Conservation (phyloP, 352 stramenopile species). For the Pythium pyrilobum region DNA sequence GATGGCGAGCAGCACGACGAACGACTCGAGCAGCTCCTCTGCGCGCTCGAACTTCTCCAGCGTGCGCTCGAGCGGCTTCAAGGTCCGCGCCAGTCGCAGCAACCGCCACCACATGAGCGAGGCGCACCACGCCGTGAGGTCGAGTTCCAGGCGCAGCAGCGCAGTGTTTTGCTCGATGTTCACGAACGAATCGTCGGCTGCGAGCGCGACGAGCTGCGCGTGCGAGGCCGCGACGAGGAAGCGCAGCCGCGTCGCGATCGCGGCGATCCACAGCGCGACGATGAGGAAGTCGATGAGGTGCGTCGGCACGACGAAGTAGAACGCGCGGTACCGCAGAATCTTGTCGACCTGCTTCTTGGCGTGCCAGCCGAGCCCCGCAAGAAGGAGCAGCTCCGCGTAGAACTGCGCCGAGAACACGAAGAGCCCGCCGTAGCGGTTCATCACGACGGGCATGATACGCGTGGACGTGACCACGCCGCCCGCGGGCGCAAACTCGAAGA, state of each 20-base stretch:
- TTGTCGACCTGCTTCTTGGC: constrained; percentile 41
- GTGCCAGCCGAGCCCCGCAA: constrained; percentile 43
- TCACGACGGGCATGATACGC: constrained; percentile 29
- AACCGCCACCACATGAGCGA: constrained; percentile 64
- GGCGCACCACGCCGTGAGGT: constrained; percentile 29
- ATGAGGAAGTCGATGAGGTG: constrained; percentile 55
- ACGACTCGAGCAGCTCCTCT: constrained; percentile 37
- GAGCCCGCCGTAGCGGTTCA: constrained; percentile 45
- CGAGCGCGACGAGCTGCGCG: constrained; percentile 29
- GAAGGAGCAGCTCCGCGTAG: constrained; percentile 42
- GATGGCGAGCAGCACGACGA: constrained; percentile 28
- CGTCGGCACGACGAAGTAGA: constrained; percentile 51
- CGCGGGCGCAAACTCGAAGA: constrained; percentile 49
- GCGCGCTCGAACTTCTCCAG: constrained; percentile 40
- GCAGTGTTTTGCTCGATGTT: constrained; percentile 25
- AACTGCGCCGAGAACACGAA: constrained; percentile 40
- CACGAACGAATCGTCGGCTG: constrained; percentile 28
- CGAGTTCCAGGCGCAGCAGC: constrained; percentile 29
- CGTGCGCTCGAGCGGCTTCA: constrained; percentile 37
- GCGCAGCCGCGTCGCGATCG: constrained; percentile 30
- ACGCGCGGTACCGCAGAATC: constrained; percentile 45
- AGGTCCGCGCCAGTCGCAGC: constrained; percentile 33
- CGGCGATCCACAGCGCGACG: constrained; percentile 32
- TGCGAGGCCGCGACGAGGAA: constrained; percentile 31
- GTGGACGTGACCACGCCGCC: constrained; percentile 32